Conservation (phyloP, 345 rosid species). For the Salix brachista region DNA sequence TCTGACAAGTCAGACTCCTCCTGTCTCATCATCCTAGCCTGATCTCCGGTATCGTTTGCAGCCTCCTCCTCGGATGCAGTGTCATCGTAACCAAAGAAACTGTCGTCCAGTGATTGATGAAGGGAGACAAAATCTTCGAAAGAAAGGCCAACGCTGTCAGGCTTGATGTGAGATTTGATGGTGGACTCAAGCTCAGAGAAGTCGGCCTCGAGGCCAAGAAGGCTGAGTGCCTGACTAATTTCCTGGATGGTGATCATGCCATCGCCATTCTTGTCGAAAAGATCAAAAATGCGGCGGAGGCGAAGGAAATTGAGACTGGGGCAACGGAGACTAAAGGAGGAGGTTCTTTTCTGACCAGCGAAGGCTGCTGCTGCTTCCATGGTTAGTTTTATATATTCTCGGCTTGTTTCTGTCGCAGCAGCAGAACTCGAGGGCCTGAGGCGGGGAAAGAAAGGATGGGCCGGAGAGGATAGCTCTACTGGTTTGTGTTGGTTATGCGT, state of each 20-base stretch:
- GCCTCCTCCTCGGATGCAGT: neutral
- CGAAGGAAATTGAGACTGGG: constrained; percentile 28
- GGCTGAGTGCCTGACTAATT: constrained; percentile 55
- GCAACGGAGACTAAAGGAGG: constrained; percentile 27
- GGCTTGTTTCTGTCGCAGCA: neutral
- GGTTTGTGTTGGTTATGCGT: neutral
- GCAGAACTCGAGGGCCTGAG: neutral
- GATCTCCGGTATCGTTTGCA: neutral
- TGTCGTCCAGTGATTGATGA: constrained; percentile 55
- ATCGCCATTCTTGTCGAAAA: constrained; percentile 80
- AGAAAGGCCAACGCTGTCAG: constrained; percentile 50
- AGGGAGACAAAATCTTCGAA: constrained; percentile 63
- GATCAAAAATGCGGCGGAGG: constrained; percentile 61
- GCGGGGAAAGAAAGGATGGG: neutral
- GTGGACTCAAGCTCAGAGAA: constrained; percentile 54
- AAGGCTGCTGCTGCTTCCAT: constrained; percentile 16
- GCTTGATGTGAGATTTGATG: constrained; percentile 44
- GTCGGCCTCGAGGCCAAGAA: constrained; percentile 64
- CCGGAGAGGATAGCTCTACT: neutral
- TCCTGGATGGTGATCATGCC: constrained; percentile 60
- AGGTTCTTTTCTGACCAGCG: neutral
- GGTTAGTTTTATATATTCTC: neutral
- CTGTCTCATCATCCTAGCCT: constrained; percentile 8
- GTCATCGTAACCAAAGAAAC: constrained; percentile 33
- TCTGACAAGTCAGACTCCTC: constrained; percentile 76